Evolutionary conservation across 768 basidiomycete genomes (phyloP), one percentile per base, ranked within the genome.

Genomic region (Cyclocybe cylindracea): DNA sequence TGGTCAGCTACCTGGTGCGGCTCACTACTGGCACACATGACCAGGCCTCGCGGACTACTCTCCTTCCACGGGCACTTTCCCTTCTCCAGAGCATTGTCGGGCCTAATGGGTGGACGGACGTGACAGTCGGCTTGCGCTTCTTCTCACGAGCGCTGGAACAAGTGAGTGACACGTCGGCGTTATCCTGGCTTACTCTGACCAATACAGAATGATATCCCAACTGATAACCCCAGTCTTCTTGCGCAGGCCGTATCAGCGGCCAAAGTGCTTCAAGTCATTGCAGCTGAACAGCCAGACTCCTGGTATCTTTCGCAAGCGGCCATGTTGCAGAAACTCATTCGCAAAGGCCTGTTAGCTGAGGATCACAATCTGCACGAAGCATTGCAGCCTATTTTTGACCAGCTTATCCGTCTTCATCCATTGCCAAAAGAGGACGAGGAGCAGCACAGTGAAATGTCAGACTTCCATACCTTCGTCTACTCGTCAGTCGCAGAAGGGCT

Each of bases 1-100:
- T 97, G 72, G 89, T 98, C 56, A 94, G 93, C 73, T 97, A 94
- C 69, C 80, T 99, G 33, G 86, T 99, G n/a, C 87, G 96, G 42
- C 78, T 98, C 41, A 86, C 91, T 7, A 91, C 91, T 11, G 79
- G 82, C 31, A 70, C 79, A 1, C 77, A 83, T 50, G 84, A 87
- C 48, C 76, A 76, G n/a, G 68, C 77, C 5, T 70, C 72, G 5
- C 69, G 72, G 54, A 67, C 69, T 24, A 67, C 71, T 11, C 72
- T 89, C 13, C 70, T 87, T 39, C 83, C 86, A 18, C 80, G 85
- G 51, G 85, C 86, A 1, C 71, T 91, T 32, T 64, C 75, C 0
- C 67, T 91, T 24, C 76, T 99, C 45, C 86, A 89, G 60, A 76
- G 81, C 56, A 87, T 99, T 63, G 80, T 95, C 14, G 85, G 89